Base-by-base conservation (phyloP, 2,329 filamentous ascomycete species). In the Lasiodiplodia sp. region DNA sequence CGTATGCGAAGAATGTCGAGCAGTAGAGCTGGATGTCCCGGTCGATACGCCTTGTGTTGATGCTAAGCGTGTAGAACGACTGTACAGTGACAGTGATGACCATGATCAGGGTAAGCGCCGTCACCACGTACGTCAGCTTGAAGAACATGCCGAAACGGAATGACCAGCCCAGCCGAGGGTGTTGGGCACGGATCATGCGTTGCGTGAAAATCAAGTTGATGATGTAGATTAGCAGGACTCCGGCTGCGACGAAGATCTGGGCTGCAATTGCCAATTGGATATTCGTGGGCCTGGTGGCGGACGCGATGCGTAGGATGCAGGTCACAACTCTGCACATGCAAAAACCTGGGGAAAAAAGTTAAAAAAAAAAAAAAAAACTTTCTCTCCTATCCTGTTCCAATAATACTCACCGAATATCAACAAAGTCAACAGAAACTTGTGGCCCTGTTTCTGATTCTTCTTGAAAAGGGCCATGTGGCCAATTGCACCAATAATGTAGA, bases 131-230 rank as follows among this genome's bases (percentile, higher is more conserved):
- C 28, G 93, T 77, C 34, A 83, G 75, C 70, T 84, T 86, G 78
- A 94, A 91, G 31, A 79, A 68, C 23, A 82, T 71, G 2, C 82
- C 83, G 28, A 88, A 82, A 1, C 79, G 73, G 28, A 80, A 83
- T 70, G 87, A 85, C 92, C 92, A 95, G 69, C 92, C 93, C 38
- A 93, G 76, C 2, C 78, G 75, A 0, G 92, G 92, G 74, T 94
- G 91, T 56, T 88, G 87, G 4, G 91, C 91, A 66, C 93, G 87
- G 21, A 96, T 79, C 31, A 97, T 85, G 56, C 93, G 89, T 79
- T 93, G 92, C 0, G 90, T 81, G 75, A 94, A 92, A 74, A 96
- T 81, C 52, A 96, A 80, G 80, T 97, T 96, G 79, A 93, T 82
- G 73, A 95, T 81, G 78, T 92, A 95, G 31, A 96, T 82, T 8